A percentile compares a stretch with the other conserved stretches of the same genome.
Evolutionary conservation across 2,329 filamentous ascomycete genomes (phyloP).

Genomic region (Didymosphaeria variabile): DNA sequence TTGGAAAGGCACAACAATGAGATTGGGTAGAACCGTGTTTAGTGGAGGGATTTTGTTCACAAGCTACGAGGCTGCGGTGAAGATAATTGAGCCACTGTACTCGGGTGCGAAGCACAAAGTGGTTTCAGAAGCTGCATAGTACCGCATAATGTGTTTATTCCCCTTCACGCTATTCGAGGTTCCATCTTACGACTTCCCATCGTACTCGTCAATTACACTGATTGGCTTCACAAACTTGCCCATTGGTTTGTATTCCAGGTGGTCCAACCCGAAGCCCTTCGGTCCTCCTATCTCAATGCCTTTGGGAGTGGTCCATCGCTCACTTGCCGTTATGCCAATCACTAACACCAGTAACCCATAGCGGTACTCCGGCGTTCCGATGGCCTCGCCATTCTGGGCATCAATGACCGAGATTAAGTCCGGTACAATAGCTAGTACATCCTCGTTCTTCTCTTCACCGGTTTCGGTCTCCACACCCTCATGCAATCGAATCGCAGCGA

Average conservation of each 20-base stretch:
- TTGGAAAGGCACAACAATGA: slow-evolving; percentile 75
- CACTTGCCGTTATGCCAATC: slow-evolving; percentile 63
- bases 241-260: slow-evolving; percentile 60
- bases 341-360: slow-evolving; percentile 64
- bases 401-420: slow-evolving; percentile 62
- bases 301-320: slow-evolving; percentile 61
- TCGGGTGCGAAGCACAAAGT: slow-evolving; percentile 27
- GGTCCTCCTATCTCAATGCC: slow-evolving; percentile 63
- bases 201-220: slow-evolving; percentile 64
- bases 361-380: slow-evolving; percentile 64
- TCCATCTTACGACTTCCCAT: slow-evolving; percentile 22
- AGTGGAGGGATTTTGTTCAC: slow-evolving; percentile 74
- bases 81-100: slow-evolving; percentile 56
- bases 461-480: slow-evolving; percentile 33
- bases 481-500: slow-evolving; percentile 60
- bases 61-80: slow-evolving; percentile 66
- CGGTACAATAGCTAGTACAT: slow-evolving; percentile 59
- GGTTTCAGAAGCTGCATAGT: slow-evolving; percentile 31
- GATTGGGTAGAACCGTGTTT: slow-evolving; percentile 69
- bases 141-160: slow-evolving; percentile 9
- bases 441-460: slow-evolving; percentile 47
- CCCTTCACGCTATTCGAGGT: neutral
- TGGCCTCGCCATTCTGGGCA: slow-evolving; percentile 57
- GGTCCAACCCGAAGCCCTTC: slow-evolving; percentile 58
- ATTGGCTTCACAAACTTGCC: slow-evolving; percentile 62